These are phyloP conservation scores for Smallanthus sonchifolius DNA, from an alignment of 129 eudicot species.

Conservation along the genomic window DNA sequence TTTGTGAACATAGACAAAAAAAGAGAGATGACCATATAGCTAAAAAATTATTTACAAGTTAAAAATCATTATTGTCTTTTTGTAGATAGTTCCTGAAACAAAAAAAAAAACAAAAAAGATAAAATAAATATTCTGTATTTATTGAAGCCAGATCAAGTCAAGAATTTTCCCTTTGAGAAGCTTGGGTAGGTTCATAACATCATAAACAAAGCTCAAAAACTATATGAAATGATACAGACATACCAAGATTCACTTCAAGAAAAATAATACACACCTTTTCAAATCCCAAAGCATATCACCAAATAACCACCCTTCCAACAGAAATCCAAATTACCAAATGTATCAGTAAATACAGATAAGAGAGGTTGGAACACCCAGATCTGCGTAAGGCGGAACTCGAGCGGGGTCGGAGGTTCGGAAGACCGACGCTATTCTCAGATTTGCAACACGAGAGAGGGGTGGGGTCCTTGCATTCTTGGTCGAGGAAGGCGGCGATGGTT, in stretches of 20 bases:
- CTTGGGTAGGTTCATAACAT: conserved; percentile 13
- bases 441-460: too few relatives aligned
- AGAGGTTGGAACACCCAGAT: too few relatives aligned
- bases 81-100: conserved; percentile 87
- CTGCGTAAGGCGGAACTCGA: too few relatives aligned
- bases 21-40: too few relatives aligned
- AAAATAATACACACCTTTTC: conserved; percentile 54
- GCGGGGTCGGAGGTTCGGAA: too few relatives aligned
- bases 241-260: neutral
- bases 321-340: conserved; percentile 95
- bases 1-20: too few relatives aligned
- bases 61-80: conserved; percentile 64
- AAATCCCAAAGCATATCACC: conserved; percentile 88
- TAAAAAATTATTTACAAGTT: too few relatives aligned
- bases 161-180: conserved; percentile 1
- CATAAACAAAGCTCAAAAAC: conserved; percentile 9
- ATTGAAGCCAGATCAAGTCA: neutral
- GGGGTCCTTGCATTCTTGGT: too few relatives aligned
- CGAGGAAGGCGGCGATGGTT: too few relatives aligned
- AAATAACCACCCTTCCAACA: conserved; percentile 77
- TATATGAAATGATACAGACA: conserved; percentile 8
- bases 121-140: neutral
- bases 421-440: too few relatives aligned
- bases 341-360: too few relatives aligned
- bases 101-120: neutral